These are phyloP conservation scores for Xerocomellus intermedius DNA, from an alignment of 768 basidiomycete species.

Conservation along the genomic window DNA sequence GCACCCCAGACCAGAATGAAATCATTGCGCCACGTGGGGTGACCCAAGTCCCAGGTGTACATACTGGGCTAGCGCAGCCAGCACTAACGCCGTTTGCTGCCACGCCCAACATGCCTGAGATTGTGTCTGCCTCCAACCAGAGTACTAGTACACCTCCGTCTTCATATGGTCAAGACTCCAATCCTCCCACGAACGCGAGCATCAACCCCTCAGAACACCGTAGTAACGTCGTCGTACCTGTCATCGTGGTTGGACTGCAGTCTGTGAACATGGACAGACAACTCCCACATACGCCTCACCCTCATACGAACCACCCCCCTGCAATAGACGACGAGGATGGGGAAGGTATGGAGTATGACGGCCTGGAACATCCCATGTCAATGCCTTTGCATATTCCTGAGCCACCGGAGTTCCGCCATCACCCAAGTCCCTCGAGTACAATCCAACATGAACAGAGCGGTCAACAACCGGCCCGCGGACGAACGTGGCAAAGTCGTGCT, in stretches of 20 bases:
- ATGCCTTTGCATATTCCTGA: constrained; percentile 29
- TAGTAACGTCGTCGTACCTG: constrained; percentile 62
- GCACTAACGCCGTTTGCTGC: constrained; percentile 8
- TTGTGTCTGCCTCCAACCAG: constrained; percentile 10
- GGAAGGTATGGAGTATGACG: constrained; percentile 28
- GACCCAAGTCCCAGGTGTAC: constrained; percentile 14
- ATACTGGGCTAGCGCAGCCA: constrained; percentile 17
- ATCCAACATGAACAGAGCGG: constrained; percentile 14
- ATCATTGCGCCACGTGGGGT: constrained; percentile 11
- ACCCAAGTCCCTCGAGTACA: constrained; percentile 9
- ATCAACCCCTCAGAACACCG: constrained; percentile 27
- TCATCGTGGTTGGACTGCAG: constrained; percentile 82
- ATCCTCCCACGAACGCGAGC: constrained; percentile 12
- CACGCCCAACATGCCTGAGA: constrained; percentile 17
- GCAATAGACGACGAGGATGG: constrained; percentile 25
- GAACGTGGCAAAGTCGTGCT: constrained; percentile 61
- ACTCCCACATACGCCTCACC: constrained; percentile 22
- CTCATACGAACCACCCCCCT: constrained; percentile 8
- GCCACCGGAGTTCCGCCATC: constrained; percentile 21
- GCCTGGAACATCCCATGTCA: constrained; percentile 24
- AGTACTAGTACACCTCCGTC: constrained; percentile 4
- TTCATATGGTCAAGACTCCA: constrained; percentile 15
- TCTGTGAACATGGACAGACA: constrained; percentile 56
- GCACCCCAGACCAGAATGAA: constrained; percentile 20
- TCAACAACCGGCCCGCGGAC: constrained; percentile 31